Evolutionary conservation across 345 rosid species (phyloP).

Genomic region (Euphorbia lathyris): DNA sequence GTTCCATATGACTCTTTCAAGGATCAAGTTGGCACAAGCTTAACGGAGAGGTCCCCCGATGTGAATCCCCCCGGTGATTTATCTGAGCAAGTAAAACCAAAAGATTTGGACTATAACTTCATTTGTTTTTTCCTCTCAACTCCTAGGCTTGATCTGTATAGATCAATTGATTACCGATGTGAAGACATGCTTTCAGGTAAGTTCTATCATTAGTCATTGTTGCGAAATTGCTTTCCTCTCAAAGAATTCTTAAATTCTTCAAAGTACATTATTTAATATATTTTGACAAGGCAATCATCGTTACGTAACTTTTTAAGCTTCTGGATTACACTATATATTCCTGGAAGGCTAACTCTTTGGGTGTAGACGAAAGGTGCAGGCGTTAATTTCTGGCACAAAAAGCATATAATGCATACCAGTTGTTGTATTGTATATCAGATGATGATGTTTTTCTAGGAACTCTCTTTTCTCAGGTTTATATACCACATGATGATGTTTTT

Average conservation of each 20-base stretch:
- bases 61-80: slow-evolving; percentile 33
- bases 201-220: neutral
- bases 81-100: slow-evolving; percentile 34
- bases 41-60: slow-evolving; percentile 25
- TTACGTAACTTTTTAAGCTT: neutral
- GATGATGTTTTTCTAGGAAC: no score
- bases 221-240: neutral
- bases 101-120: slow-evolving; percentile 80
- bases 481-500: no score
- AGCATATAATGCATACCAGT: neutral
- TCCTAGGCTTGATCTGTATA: slow-evolving; percentile 75
- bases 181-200: slow-evolving; percentile 89
- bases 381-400: neutral
- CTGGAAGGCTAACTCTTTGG: neutral
- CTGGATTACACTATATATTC: neutral
- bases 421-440: neutral
- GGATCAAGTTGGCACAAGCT: slow-evolving; percentile 39
- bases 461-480: neutral
- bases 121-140: slow-evolving; percentile 82
- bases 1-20: slow-evolving; percentile 77
- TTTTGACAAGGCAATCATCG: neutral
- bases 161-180: slow-evolving; percentile 79
- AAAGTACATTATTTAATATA: neutral
- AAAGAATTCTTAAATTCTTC: neutral
- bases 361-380: neutral